Base-by-base conservation (phyloP, 345 rosid genomes). In the Eucalyptus camaldulensis region DNA sequence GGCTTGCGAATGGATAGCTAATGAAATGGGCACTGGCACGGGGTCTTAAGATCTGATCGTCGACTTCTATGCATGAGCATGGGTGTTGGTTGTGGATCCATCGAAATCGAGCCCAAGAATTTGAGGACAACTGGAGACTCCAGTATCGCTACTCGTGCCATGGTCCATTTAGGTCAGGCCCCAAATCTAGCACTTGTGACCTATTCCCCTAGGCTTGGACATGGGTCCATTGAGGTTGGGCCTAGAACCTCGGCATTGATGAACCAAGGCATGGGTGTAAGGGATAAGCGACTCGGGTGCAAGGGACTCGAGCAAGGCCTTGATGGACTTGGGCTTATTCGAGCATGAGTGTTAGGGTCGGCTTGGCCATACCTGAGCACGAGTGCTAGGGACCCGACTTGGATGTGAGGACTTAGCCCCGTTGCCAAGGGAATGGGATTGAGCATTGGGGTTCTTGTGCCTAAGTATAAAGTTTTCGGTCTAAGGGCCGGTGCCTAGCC, bases 71-170 rank as follows among this genome's bases (percentile, higher is more conserved):
- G 62, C 13, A 56, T 10, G 29, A 56, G 27, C 29, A 24, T 22
- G 62, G 29, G 29, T 56, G 27, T 56, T 56, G 62, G 27, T 56
- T 1, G 6, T 56, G 62, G 62, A 56, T 56, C 62, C 62, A 56
- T 56, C 0, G 6, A 10, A 56, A 56, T 56, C 4, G 11, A 56
- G 62, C 62, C 62, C 0, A 2, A 56, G 62, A 56, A 53, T 53
- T 53, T 1, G 1, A 53, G 2, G 58, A 53, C 25, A 53, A 53
- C 0, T 2, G 3, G 1, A 25, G 62, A 56, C 62, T 56, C 1
- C 0, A 0, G 29, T 56, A 2, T 56, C 1, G 62, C 6, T 56
- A 10, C 29, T 5, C 29, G 0, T 56, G 62, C 29, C 29, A 25
- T 56, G 62, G 29, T 56, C 62, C 62, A 56, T 56, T 56, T 0